These are phyloP conservation scores for Phytophthora boehmeriae DNA, from an alignment of 352 stramenopile species.

Conservation along the genomic window DNA sequence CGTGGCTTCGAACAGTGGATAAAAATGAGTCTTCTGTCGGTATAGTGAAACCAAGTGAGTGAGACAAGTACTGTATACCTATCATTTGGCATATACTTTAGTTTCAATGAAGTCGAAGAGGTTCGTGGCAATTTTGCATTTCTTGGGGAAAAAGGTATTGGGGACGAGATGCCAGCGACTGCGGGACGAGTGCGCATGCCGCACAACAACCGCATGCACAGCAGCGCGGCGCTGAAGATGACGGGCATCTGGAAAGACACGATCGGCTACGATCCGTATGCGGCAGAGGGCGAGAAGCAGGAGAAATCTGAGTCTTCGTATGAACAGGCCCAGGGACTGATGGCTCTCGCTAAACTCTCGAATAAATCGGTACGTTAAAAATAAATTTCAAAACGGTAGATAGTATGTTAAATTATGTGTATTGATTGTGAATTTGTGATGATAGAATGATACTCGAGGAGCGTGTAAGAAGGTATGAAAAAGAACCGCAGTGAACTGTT, in stretches of 20 bases:
- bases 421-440: constrained; percentile 5
- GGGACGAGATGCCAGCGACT: constrained; percentile 81
- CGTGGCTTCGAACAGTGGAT: constrained; percentile 8
- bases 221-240: constrained; percentile 93
- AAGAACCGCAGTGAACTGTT: background rate
- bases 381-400: no score
- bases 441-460: constrained; percentile 72
- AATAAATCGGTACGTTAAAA: constrained; percentile 92
- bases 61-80: background rate
- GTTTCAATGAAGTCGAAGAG: no score
- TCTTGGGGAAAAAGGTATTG: background rate
- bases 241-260: constrained; percentile 97
- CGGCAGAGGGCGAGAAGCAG: constrained; percentile 64
- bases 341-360: constrained; percentile 94
- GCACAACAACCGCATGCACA: constrained; percentile 98
- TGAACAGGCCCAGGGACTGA: constrained; percentile 92
- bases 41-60: background rate
- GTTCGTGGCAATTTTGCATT: no score
- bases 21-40: background rate
- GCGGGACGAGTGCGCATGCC: constrained; percentile 94
- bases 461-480: constrained; percentile 81
- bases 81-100: constrained; percentile 5
- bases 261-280: constrained; percentile 97
- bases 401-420: no score
- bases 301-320: constrained; percentile 72